phyloP scores from a whole-genome alignment of 164 flowering plant species.

The Macadamia integrifolia region DNA sequence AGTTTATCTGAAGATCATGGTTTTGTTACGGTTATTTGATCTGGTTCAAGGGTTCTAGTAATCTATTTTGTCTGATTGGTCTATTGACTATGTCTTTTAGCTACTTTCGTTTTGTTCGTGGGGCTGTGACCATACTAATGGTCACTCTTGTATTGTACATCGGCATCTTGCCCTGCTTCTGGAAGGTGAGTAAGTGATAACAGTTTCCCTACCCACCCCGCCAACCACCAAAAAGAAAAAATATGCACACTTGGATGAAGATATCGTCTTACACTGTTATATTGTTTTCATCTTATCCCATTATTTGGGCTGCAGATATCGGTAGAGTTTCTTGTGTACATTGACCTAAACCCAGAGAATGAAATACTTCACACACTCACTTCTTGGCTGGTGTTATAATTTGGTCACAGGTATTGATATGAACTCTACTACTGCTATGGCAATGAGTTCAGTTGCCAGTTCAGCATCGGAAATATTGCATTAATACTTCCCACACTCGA shows the following conservation, averaged over 20 bases:
- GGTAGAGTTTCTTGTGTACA: conserved; percentile 45
- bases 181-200: conserved; percentile 56
- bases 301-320: conserved; percentile 53
- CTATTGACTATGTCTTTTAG: conserved; percentile 36
- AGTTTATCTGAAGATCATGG: not conserved
- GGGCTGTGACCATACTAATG: conserved; percentile 63
- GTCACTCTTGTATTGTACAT: conserved; percentile 73
- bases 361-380: conserved; percentile 82
- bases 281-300: not conserved
- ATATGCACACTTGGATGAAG: not conserved
- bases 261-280: too few relatives aligned
- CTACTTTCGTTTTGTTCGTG: conserved; percentile 79
- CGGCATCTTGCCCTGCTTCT: conserved; percentile 84
- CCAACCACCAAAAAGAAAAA: not conserved
- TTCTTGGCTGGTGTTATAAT: conserved; percentile 81
- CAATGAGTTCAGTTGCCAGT: too few relatives aligned
- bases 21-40: too few relatives aligned
- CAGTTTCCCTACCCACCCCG: too few relatives aligned
- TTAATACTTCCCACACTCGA: too few relatives aligned
- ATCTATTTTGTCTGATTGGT: not conserved
- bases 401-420: conserved; percentile 80
- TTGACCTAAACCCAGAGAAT: conserved; percentile 79
- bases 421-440: too few relatives aligned
- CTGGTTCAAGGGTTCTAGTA: not conserved
- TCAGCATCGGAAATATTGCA: too few relatives aligned